Evolutionary conservation across 441 rosid species (phyloP).

Genomic region (Populus hybrid): DNA sequence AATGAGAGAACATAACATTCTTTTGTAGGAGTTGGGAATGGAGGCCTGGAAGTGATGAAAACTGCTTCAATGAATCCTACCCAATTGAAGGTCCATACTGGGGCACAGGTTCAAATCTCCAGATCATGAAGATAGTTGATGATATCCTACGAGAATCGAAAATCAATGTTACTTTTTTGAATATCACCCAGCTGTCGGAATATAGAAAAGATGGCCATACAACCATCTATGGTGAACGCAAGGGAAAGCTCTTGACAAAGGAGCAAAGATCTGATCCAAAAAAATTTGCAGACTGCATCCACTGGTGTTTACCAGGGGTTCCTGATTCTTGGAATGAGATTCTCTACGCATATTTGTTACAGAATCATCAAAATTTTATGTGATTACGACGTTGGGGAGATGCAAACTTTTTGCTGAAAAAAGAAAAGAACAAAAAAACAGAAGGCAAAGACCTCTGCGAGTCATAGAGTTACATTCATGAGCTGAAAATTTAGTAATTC

Average conservation of each 20-base stretch:
- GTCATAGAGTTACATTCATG: neutral
- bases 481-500: neutral
- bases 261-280: constrained; percentile 69
- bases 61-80: constrained; percentile 70
- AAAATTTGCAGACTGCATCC: constrained; percentile 81
- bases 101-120: constrained; percentile 87
- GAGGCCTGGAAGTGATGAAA: constrained; percentile 69
- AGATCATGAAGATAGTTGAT: constrained; percentile 62
- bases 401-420: neutral
- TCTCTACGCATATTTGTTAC: constrained; percentile 65
- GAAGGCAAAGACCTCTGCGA: too few species aligned
- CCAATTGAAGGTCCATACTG: constrained; percentile 70
- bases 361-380: constrained; percentile 36
- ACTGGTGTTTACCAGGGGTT: constrained; percentile 95
- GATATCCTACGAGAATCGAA: constrained; percentile 40
- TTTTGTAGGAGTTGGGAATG: constrained; percentile 87
- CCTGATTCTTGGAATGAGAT: constrained; percentile 94
- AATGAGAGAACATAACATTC: neutral
- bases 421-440: too few species aligned
- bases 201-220: constrained; percentile 89
- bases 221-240: constrained; percentile 63
- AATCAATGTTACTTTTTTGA: constrained; percentile 56
- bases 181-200: constrained; percentile 81
- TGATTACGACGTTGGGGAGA: constrained; percentile 11
- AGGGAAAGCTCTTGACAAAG: constrained; percentile 76